A percentile compares a stretch with the other conserved stretches of the same genome.
Conservation (phyloP, 2,329 filamentous ascomycete genomes). For the Rhinocladiella mackenziei region DNA sequence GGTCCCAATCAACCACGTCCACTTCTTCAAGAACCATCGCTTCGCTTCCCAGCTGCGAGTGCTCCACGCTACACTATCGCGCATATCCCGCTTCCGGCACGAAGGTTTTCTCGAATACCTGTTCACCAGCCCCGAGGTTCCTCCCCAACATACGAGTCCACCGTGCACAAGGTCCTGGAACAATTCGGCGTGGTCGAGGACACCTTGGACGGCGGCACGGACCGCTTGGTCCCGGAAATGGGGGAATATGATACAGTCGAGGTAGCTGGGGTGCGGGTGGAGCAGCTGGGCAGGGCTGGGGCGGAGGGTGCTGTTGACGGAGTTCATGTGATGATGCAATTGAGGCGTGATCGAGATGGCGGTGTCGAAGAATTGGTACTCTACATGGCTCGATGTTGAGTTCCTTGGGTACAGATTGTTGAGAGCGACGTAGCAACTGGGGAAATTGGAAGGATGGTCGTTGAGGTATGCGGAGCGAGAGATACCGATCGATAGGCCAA, state of each 20-base stretch:
- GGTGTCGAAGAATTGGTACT: slow-evolving; percentile 10
- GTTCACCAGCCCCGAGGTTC: slow-evolving; percentile 6
- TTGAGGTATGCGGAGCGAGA: slow-evolving; percentile 22
- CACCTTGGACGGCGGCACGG: slow-evolving; percentile 14
- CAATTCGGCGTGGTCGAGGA: slow-evolving; percentile 37
- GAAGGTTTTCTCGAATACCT: not conserved
- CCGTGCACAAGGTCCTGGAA: slow-evolving; percentile 39
- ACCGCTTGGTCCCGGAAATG: slow-evolving; percentile 23
- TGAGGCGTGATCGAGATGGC: slow-evolving; percentile 11
- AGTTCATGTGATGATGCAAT: slow-evolving; percentile 13
- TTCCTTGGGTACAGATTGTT: slow-evolving; percentile 4
- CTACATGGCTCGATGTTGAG: not conserved
- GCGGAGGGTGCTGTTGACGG: slow-evolving; percentile 11
- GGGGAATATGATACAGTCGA: slow-evolving; percentile 27
- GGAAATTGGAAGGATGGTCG: slow-evolving; percentile 25
- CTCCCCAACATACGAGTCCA: slow-evolving; percentile 41
- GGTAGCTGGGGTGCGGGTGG: slow-evolving; percentile 22
- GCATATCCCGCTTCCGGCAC: slow-evolving; percentile 23
- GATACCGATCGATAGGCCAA: slow-evolving; percentile 20
- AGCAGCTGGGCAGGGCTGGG: slow-evolving; percentile 18
- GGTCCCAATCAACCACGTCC: slow-evolving; percentile 31
- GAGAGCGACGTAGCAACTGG: slow-evolving; percentile 17
- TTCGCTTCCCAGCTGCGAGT: slow-evolving; percentile 45
- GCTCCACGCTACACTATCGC: slow-evolving; percentile 41
- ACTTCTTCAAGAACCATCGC: slow-evolving; percentile 46